phyloP scores from a whole-genome alignment of 371 early-diverging fungal genomes.

The Thermomucor indicae-seudaticae region DNA sequence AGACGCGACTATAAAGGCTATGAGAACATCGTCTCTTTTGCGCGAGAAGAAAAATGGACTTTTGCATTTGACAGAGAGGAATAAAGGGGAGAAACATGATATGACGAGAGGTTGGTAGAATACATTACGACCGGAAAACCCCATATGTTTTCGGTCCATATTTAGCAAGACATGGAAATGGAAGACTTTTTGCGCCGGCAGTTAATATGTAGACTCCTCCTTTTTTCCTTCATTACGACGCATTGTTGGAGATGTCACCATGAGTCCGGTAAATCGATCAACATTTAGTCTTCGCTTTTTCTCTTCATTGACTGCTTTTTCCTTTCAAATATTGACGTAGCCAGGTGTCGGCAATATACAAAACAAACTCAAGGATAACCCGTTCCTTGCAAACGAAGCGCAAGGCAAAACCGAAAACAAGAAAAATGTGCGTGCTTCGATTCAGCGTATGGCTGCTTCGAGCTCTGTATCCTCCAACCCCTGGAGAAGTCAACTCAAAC shows the following conservation, averaged over 20 bases:
- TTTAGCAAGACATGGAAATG: not conserved
- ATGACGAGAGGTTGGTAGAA: too few relatives aligned
- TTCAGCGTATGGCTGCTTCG: conserved; percentile 12
- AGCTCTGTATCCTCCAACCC: conserved; percentile 13
- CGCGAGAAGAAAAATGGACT: too few relatives aligned
- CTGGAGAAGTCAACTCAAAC: too few relatives aligned
- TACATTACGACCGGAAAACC: too few relatives aligned
- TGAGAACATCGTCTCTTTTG: too few relatives aligned
- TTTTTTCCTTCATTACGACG: not conserved
- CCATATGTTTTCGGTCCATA: not conserved
- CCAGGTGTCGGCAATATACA: conserved; percentile 1
- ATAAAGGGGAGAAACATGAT: too few relatives aligned
- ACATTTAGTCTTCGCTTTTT: not conserved
- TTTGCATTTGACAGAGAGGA: too few relatives aligned
- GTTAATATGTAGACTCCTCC: not conserved
- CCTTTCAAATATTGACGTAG: not conserved
- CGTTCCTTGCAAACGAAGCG: conserved; percentile 7
- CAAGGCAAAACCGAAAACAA: conserved; percentile 3
- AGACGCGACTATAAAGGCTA: too few relatives aligned
- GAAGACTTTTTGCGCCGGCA: not conserved
- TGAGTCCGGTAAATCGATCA: not conserved
- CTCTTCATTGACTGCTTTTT: too few relatives aligned
- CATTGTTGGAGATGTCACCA: too few relatives aligned
- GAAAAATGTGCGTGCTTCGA: conserved; percentile 12
- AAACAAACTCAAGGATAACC: conserved; percentile 16